Base-by-base conservation (phyloP, 352 stramenopile genomes). In the Phytophthora gonapodyides region DNA sequence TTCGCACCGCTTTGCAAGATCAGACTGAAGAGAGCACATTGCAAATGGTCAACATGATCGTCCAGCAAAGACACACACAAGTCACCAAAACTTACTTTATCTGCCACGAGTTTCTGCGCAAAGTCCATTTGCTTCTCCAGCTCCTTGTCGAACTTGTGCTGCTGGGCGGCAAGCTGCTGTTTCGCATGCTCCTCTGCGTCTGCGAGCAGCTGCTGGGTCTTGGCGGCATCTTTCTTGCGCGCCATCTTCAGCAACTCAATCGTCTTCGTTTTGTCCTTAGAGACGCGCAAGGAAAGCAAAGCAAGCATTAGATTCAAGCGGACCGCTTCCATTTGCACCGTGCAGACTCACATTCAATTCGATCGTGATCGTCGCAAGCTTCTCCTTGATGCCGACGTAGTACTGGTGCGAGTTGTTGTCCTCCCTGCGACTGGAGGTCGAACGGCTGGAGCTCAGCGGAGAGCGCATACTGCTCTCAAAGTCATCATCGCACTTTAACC, bases 71-170 rank as follows among this genome's bases (percentile, higher is more conserved):
- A 21, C 43, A 59, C 41, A 21, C 43, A 59, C 41, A 24, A 24
- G 3, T 24, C 38, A 52, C 36, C 35, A 36, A 27, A 27, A 38
- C 47, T 31, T 48, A 90, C 84, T 67, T 94, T 94, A 69, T 94
- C 82, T 0, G 76, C 51, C 6, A 94, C 81, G 4, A 94, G 54
- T 16, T 80, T 83, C 53, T 94, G 84, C 9, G 82, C 78, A 67
- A 94, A 94, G 55, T 92, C 81, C 35, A 94, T 67, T 49, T 94
- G 84, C 46, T 80, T 87, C 67, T 94, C 82, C 7, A 94, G 67
- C 33, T 94, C 82, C 47, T 87, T 91, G 36, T 91, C 82, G 40
- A 84, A 75, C 17, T 75, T 80, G 13, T 67, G 49, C 46, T 91
- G 78, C 48, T 88, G 78, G 42, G 80, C 68, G 51, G 82, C 75